phyloP scores from a whole-genome alignment of 2,329 filamentous ascomycete genomes.

The Cryphonectria radicalis region DNA sequence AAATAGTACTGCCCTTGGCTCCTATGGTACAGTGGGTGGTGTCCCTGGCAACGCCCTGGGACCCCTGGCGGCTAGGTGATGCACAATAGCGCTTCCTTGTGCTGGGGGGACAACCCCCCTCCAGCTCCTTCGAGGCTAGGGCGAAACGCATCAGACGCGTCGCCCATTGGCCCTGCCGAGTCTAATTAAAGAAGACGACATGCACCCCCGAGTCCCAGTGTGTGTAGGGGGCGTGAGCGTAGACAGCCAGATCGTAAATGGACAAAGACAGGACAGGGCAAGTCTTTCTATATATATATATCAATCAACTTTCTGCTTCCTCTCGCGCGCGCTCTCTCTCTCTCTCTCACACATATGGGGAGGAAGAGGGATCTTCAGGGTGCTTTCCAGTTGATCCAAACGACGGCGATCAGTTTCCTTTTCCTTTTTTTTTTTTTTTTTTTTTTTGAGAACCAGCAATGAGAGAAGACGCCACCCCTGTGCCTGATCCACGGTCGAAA shows the following conservation, averaged over 20 bases:
- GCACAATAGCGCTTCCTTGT: conserved; percentile 3
- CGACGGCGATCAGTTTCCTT: neutral
- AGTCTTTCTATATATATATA: conserved; percentile 3
- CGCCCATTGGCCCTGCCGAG: conserved; percentile 20
- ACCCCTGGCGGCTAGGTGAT: conserved; percentile 1
- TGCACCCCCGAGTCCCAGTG: conserved; percentile 11
- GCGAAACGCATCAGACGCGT: conserved; percentile 24
- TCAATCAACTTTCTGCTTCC: neutral
- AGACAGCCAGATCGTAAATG: neutral
- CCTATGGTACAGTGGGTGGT: neutral
- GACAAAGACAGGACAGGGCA: neutral
- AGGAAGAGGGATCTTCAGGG: conserved; percentile 3
- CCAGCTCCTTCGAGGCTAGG: conserved; percentile 11
- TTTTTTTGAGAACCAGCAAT: neutral
- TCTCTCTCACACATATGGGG: neutral
- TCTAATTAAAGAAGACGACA: conserved; percentile 24
- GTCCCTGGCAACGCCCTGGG: neutral
- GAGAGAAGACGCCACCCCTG: neutral
- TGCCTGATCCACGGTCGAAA: neutral
- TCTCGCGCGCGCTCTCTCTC: neutral
- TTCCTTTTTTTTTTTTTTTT: too few species aligned
- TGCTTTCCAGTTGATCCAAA: neutral
- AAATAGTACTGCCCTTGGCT: conserved; percentile 3
- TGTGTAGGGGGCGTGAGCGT: conserved; percentile 21
- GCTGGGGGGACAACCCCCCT: neutral